Evolutionary conservation across 2,329 filamentous ascomycete species (phyloP).

Genomic region (Aureobasidium sp.): DNA sequence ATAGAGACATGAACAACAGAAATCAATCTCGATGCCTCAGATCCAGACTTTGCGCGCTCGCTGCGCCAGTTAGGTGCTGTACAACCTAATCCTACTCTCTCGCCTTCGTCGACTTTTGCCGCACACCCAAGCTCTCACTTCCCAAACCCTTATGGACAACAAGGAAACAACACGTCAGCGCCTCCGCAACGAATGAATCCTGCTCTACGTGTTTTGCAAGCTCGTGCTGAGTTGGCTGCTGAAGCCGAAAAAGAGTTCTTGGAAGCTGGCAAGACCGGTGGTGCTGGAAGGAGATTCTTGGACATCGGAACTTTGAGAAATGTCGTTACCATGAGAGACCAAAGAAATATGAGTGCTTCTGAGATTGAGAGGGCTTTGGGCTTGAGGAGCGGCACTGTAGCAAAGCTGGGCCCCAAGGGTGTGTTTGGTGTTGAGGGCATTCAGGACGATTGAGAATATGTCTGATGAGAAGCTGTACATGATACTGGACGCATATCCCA

Average conservation of each 20-base stretch:
- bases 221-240: conserved; percentile 42
- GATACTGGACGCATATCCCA: background rate
- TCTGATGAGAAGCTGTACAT: background rate
- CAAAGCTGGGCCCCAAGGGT: conserved; percentile 22
- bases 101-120: conserved; percentile 47
- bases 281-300: conserved; percentile 35
- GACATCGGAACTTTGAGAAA: conserved; percentile 35
- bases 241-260: conserved; percentile 48
- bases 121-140: conserved; percentile 18
- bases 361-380: conserved; percentile 27
- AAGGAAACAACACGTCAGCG: conserved; percentile 19
- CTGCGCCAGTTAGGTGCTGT: conserved; percentile 59
- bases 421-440: conserved; percentile 20
- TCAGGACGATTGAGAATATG: background rate
- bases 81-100: conserved; percentile 48
- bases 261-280: conserved; percentile 32
- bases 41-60: conserved; percentile 66
- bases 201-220: conserved; percentile 45
- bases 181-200: conserved; percentile 38
- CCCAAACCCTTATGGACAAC: conserved; percentile 18
- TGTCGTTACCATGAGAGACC: conserved; percentile 24
- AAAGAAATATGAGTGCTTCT: conserved; percentile 19
- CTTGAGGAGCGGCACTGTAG: conserved; percentile 27
- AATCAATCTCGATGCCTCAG: conserved; percentile 52
- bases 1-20: conserved; percentile 25